Base-by-base conservation (phyloP, 2,329 filamentous ascomycete genomes). In the Microdochium bolleyi region DNA sequence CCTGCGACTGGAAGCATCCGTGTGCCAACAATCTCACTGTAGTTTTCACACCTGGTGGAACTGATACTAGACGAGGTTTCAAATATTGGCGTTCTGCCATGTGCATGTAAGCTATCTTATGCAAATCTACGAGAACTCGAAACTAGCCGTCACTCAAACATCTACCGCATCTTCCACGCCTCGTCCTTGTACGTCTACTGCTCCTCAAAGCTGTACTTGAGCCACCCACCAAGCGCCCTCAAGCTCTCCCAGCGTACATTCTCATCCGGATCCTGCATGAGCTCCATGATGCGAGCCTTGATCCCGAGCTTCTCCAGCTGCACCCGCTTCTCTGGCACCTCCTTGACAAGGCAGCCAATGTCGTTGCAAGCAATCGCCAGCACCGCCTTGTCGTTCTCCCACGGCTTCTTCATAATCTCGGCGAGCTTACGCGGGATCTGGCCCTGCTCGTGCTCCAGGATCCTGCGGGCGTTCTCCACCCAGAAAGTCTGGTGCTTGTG, bases 281-380 rank as follows among this genome's bases (percentile, higher is more conserved):
- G 76, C 72, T 91, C 88, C 91, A 96, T 95, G 55, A 96, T 86
- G 59, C 89, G 80, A 19, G 82, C 82, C 80, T 96, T 96, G 57
- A 96, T 71, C 0, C 90, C 90, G 46, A 91, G 70, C 72, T 85
- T 91, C 74, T 96, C 92, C 61, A 96, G 77, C 67, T 87, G 82
- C 54, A 78, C 75, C 63, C 92, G 78, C 73, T 86, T 88, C 73
- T 95, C 91, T 0, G 92, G 91, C 52, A 92, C 88, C 69, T 95
- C 89, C 70, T 89, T 92, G 49, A 96, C 91, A 55, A 96, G 73
- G 57, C 78, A 85, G n/a, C 89, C 91, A 21, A 96, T 82, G 65
- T 96, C 92, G 67, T 95, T 96, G 72, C 91, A 95, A 21, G 88
- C 92, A 71, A 96, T 92, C 2, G 92, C 92, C 58, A 96, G 75